These are phyloP conservation scores for Arthrobotrys iridis DNA, from an alignment of 2,329 filamentous ascomycete species.

Conservation along the genomic window DNA sequence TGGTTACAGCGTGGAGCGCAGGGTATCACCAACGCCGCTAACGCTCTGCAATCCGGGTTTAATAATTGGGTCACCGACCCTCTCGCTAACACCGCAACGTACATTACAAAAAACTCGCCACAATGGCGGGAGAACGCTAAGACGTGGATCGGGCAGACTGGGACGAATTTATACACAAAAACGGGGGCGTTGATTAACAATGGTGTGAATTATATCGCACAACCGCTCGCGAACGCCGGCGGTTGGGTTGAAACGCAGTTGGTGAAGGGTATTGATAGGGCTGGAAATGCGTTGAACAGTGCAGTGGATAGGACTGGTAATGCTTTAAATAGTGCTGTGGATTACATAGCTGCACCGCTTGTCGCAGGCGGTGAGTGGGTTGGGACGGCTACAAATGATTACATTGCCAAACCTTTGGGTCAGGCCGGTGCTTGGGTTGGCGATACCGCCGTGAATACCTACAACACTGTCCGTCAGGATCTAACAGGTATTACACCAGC, in stretches of 20 bases:
- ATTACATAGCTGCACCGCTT: neutral
- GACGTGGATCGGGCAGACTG: neutral
- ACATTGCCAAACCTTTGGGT: neutral
- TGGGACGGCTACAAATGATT: neutral
- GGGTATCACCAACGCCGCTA: conserved; percentile 13
- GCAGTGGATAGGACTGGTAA: neutral
- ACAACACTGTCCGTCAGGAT: neutral
- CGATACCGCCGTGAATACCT: neutral
- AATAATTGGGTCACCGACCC: neutral
- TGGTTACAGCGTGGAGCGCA: conserved; percentile 27
- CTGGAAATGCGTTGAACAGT: neutral
- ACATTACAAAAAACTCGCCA: neutral
- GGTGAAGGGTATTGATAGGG: neutral
- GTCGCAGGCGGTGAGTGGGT: conserved; percentile 24
- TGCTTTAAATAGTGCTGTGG: conserved; percentile 2
- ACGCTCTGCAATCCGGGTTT: neutral
- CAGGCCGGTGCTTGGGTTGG: conserved; percentile 14
- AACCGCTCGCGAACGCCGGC: conserved; percentile 7
- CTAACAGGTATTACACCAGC: neutral
- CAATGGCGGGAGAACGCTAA: neutral
- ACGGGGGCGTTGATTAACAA: neutral
- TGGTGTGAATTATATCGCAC: neutral
- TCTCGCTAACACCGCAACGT: conserved; percentile 7
- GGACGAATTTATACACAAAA: neutral
- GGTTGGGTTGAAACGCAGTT: conserved; percentile 1